These are phyloP conservation scores for Trichoderma gamsii DNA, from an alignment of 495 filamentous ascomycete genomes.

Conservation along the genomic window DNA sequence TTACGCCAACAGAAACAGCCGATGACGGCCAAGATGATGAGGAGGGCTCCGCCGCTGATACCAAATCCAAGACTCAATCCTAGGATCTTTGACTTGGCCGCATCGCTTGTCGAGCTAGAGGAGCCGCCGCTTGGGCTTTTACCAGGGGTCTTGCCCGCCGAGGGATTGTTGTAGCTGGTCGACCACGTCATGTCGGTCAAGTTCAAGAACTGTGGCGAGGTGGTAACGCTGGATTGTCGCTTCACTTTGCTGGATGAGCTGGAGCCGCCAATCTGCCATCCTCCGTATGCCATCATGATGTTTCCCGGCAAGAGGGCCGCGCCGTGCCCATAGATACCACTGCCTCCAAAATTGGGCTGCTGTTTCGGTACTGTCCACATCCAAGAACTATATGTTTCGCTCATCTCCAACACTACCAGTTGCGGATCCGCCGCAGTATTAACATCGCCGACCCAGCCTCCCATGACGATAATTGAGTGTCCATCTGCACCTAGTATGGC, in stretches of 20 bases:
- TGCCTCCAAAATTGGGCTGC: conserved; percentile 33
- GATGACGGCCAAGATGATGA: conserved; percentile 44
- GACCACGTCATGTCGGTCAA: conserved; percentile 68
- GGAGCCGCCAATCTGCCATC: conserved; percentile 57
- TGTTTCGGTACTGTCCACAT: conserved; percentile 60
- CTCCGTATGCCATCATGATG: conserved; percentile 85
- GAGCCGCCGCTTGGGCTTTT: conserved; percentile 17
- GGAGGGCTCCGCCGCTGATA: conserved; percentile 58
- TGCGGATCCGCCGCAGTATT: conserved; percentile 70
- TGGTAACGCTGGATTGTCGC: conserved; percentile 34
- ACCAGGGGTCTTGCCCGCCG: conserved; percentile 20
- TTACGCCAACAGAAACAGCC: conserved; percentile 56
- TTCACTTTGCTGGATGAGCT: conserved; percentile 35
- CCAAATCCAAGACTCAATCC: conserved; percentile 68
- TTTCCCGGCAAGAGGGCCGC: conserved; percentile 76
- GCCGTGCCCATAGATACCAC: conserved; percentile 78
- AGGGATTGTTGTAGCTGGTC: conserved; percentile 45
- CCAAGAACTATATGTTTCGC: conserved; percentile 69
- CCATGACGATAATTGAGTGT: conserved; percentile 64
- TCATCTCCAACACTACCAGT: conserved; percentile 66
- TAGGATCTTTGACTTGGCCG: conserved; percentile 14
- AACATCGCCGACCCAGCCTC: conserved; percentile 85
- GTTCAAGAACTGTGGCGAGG: conserved; percentile 65
- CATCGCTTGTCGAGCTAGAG: background rate
- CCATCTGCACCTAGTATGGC: conserved; percentile 75